A percentile compares a stretch with the other conserved stretches of the same genome.
Conservation (phyloP, 768 basidiomycete genomes). For the Lactarius indigo region DNA sequence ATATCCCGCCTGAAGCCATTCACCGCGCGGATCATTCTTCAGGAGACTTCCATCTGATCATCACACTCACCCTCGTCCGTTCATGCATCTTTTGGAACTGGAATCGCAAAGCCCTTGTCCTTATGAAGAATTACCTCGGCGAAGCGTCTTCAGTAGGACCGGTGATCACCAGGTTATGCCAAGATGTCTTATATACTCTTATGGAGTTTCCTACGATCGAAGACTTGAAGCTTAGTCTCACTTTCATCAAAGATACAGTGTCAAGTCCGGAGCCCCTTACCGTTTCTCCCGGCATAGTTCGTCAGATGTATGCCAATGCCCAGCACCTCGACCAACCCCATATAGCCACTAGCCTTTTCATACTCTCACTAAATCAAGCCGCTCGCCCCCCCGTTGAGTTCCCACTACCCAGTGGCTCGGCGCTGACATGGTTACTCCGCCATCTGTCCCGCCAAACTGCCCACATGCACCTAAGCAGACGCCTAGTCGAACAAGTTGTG, state of each 20-base stretch:
- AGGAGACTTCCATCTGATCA: slow-evolving; percentile 44
- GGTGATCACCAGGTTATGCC: slow-evolving; percentile 35
- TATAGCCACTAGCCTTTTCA: slow-evolving; percentile 46
- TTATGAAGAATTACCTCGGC: slow-evolving; percentile 36
- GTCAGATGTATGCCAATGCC: slow-evolving; percentile 29
- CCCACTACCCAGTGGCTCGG: slow-evolving; percentile 46
- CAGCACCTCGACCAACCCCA: slow-evolving; percentile 24
- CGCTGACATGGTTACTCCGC: slow-evolving; percentile 53
- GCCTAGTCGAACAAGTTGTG: slow-evolving; percentile 48
- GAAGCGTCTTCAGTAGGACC: slow-evolving; percentile 28
- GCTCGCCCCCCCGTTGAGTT: slow-evolving; percentile 39
- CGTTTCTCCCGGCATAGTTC: slow-evolving; percentile 44
- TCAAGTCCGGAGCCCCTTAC: slow-evolving; percentile 29
- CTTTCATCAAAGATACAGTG: slow-evolving; percentile 42
- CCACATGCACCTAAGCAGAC: slow-evolving; percentile 45
- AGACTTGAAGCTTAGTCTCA: slow-evolving; percentile 40
- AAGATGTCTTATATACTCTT: slow-evolving; percentile 38
- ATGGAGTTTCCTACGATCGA: slow-evolving; percentile 20
- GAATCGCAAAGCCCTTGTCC: slow-evolving; percentile 39
- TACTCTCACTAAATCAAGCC: slow-evolving; percentile 38
- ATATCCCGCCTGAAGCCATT: slow-evolving; percentile 48
- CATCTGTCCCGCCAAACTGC: slow-evolving; percentile 39
- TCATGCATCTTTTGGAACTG: slow-evolving; percentile 56
- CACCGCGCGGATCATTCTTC: slow-evolving; percentile 36
- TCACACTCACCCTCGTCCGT: slow-evolving; percentile 47